Percentiles rank a stretch among this genome's conserved stretches.
Evolutionary conservation across 768 basidiomycete genomes (phyloP).

Genomic region (Tulasnella sp.): DNA sequence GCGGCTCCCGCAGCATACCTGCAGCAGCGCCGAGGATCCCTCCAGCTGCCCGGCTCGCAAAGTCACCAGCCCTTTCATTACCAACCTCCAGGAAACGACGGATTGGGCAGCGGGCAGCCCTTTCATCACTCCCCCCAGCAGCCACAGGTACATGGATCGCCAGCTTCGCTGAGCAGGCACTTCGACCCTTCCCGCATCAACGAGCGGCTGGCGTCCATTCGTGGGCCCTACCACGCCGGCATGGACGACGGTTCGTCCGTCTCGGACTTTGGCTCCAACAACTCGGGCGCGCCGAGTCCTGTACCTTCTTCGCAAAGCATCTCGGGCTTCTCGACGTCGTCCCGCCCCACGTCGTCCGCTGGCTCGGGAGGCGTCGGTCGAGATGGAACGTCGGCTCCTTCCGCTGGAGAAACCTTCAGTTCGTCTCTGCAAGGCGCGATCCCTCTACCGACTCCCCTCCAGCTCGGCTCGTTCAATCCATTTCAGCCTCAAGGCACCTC

Average conservation of each 20-base stretch:
- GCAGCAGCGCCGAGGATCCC: background rate
- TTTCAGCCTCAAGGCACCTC: background rate
- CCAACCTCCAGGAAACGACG: background rate
- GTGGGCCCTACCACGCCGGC: background rate
- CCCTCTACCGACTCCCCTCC: constrained; percentile 14
- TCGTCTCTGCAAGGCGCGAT: constrained; percentile 16
- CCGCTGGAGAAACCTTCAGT: background rate
- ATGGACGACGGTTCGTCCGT: constrained; percentile 23
- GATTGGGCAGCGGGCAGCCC: background rate
- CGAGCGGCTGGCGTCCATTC: background rate
- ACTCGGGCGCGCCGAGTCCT: constrained; percentile 15
- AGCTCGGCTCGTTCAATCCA: constrained; percentile 9
- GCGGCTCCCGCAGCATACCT: background rate
- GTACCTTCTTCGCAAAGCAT: constrained; percentile 15
- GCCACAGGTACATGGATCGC: background rate
- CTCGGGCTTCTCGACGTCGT: constrained; percentile 11
- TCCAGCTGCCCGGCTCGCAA: background rate
- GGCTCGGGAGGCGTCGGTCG: background rate
- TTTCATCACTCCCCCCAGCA: background rate
- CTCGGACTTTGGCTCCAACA: constrained; percentile 15
- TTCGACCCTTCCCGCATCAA: constrained; percentile 8
- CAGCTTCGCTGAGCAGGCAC: background rate
- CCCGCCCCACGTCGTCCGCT: constrained; percentile 16
- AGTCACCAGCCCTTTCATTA: background rate
- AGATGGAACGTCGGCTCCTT: background rate